These are phyloP conservation scores for Mortierella polycephala DNA, from an alignment of 371 early-diverging fungal genomes.

Conservation along the genomic window DNA sequence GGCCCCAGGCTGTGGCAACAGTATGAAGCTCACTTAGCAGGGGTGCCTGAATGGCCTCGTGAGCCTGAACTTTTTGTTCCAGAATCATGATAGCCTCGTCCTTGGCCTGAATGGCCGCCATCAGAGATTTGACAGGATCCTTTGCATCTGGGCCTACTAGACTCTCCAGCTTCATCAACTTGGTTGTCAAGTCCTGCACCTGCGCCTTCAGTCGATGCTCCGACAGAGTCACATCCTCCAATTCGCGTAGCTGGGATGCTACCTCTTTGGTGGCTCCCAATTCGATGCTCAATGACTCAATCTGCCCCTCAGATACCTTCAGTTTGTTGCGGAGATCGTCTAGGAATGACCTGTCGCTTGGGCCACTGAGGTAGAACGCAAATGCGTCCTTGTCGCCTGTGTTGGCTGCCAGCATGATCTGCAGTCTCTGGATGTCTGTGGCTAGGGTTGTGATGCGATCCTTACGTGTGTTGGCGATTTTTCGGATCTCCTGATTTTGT, in stretches of 20 bases:
- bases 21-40: slow-evolving; percentile 81
- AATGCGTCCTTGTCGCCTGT: slow-evolving; percentile 76
- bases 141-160: slow-evolving; percentile 30
- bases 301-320: slow-evolving; percentile 58
- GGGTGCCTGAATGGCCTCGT: slow-evolving; percentile 31
- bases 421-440: slow-evolving; percentile 74
- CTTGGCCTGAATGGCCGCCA: slow-evolving; percentile 21
- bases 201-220: slow-evolving; percentile 30
- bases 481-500: slow-evolving; percentile 71
- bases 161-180: slow-evolving; percentile 53
- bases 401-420: slow-evolving; percentile 69
- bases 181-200: slow-evolving; percentile 30
- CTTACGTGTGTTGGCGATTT: slow-evolving; percentile 76
- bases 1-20: slow-evolving; percentile 78
- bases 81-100: slow-evolving; percentile 58
- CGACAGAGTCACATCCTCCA: slow-evolving; percentile 33
- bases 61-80: slow-evolving; percentile 48
- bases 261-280: slow-evolving; percentile 37
- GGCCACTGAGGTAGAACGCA: slow-evolving; percentile 66
- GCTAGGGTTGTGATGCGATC: slow-evolving; percentile 74
- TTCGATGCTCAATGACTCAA: slow-evolving; percentile 21
- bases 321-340: slow-evolving; percentile 68
- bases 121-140: slow-evolving; percentile 24
- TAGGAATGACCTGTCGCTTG: slow-evolving; percentile 60
- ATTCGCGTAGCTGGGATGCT: slow-evolving; percentile 19